A percentile compares a stretch with the other conserved stretches of the same genome.
Conservation (phyloP, 805 yeast species). For the Phaffomyces thermotolerans region DNA sequence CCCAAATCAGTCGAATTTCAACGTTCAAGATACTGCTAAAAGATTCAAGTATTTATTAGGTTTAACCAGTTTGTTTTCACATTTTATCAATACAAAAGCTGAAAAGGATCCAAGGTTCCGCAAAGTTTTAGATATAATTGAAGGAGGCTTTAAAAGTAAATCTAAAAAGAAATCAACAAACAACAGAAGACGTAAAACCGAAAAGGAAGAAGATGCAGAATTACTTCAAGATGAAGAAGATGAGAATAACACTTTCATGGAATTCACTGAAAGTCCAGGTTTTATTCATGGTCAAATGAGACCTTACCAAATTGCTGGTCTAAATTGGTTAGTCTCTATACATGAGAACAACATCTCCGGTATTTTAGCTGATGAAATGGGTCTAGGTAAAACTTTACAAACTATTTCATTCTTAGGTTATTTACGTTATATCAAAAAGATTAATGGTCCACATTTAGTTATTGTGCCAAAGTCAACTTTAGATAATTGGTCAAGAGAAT, state of each 20-base stretch:
- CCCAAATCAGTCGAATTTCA: conserved; percentile 32
- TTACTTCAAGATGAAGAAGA: conserved; percentile 52
- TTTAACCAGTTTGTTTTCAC: conserved; percentile 57
- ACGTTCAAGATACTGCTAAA: conserved; percentile 53
- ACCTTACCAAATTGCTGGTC: conserved; percentile 73
- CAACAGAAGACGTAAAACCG: conserved; percentile 59
- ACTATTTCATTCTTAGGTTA: conserved; percentile 67
- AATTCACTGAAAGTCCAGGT: conserved; percentile 79
- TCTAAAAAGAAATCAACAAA: conserved; percentile 20
- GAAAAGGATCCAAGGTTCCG: conserved; percentile 50
- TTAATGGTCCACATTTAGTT: conserved; percentile 67
- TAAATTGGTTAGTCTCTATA: conserved; percentile 69
- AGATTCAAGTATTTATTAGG: conserved; percentile 63
- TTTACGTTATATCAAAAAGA: conserved; percentile 50
- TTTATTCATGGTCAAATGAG: conserved; percentile 59
- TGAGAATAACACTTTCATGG: conserved; percentile 36
- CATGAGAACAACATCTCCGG: conserved; percentile 66
- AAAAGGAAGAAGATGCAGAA: conserved; percentile 73
- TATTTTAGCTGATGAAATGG: conserved; percentile 83
- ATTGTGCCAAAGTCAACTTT: conserved; percentile 76
- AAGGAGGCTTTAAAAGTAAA: conserved; percentile 20
- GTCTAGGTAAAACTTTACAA: conserved; percentile 74
- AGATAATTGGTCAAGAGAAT: conserved; percentile 76
- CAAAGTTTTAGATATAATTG: conserved; percentile 40
- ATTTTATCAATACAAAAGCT: conserved; percentile 61